A percentile compares a stretch with the other conserved stretches of the same genome.
Evolutionary conservation across 2,329 filamentous ascomycete genomes (phyloP).

Genomic region (Pseudogymnoascus sp.): DNA sequence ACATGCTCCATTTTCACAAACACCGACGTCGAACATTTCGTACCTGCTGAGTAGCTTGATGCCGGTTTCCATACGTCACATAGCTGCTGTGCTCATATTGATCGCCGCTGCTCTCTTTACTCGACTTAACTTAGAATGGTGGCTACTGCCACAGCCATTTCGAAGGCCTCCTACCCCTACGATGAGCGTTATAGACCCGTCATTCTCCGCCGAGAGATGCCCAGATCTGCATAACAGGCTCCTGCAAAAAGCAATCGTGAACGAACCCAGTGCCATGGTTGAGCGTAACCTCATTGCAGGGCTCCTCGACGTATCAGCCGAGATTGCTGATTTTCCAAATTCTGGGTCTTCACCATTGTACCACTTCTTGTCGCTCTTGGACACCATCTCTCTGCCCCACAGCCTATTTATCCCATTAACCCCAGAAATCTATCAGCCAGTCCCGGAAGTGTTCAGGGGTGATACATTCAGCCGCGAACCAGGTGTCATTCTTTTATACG

Average conservation of each 20-base stretch:
- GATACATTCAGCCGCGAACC: neutral
- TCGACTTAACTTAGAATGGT: neutral
- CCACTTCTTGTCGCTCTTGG: no score
- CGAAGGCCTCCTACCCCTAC: neutral
- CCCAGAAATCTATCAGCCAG: no score
- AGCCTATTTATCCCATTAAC: no score
- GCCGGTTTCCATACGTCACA: neutral
- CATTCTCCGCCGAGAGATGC: neutral
- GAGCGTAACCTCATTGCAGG: no score
- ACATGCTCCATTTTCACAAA: neutral
- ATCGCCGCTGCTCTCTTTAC: neutral
- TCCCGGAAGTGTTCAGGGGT: neutral
- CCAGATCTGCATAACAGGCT: neutral
- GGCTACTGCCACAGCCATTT: neutral
- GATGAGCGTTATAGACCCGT: neutral
- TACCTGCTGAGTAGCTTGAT: neutral
- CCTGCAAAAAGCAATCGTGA: neutral
- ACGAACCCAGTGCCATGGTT: neutral
- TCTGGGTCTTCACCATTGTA: no score
- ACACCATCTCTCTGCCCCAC: no score
- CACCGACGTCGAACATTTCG: neutral
- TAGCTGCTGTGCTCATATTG: neutral
- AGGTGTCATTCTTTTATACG: neutral
- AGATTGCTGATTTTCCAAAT: no score
- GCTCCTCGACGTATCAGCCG: no score